These are phyloP conservation scores for Medicago lupulina DNA, from an alignment of 306 rosid genomes.

Conservation along the genomic window DNA sequence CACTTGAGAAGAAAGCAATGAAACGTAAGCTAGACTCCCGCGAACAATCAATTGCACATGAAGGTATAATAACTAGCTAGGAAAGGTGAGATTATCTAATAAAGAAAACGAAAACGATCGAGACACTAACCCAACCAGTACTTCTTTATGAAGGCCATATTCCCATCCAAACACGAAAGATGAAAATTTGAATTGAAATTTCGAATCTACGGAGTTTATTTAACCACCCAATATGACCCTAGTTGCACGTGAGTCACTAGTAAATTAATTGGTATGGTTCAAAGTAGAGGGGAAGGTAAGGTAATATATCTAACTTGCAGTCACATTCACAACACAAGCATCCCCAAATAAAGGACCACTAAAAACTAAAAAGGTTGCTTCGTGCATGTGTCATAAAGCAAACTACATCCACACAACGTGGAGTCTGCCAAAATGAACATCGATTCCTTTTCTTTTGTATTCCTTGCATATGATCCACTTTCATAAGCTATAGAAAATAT, in stretches of 20 bases:
- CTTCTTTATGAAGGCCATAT: background rate
- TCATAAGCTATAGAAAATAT: background rate
- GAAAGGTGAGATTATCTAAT: background rate
- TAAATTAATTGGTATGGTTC: constrained; percentile 11
- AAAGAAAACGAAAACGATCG: constrained; percentile 3
- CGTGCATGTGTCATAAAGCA: constrained; percentile 46
- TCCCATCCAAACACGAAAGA: constrained; percentile 25
- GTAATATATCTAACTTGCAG: constrained; percentile 37
- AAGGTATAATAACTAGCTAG: background rate
- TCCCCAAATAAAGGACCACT: constrained; percentile 54
- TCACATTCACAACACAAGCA: constrained; percentile 48
- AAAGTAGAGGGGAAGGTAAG: constrained; percentile 41
- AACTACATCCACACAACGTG: constrained; percentile 33
- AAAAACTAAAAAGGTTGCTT: constrained; percentile 32
- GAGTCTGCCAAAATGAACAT: constrained; percentile 35
- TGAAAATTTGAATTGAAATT: constrained; percentile 15
- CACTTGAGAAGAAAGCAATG: background rate
- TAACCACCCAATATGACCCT: constrained; percentile 19
- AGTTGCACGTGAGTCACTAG: constrained; percentile 44
- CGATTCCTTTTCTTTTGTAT: constrained; percentile 22
- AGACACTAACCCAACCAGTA: too few species aligned
- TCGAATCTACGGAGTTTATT: constrained; percentile 6
- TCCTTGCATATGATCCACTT: constrained; percentile 40
- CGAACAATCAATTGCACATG: background rate
- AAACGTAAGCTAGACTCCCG: background rate